These are phyloP conservation scores for Ilex asprella DNA, from an alignment of 257 asterid genomes.

Conservation along the genomic window DNA sequence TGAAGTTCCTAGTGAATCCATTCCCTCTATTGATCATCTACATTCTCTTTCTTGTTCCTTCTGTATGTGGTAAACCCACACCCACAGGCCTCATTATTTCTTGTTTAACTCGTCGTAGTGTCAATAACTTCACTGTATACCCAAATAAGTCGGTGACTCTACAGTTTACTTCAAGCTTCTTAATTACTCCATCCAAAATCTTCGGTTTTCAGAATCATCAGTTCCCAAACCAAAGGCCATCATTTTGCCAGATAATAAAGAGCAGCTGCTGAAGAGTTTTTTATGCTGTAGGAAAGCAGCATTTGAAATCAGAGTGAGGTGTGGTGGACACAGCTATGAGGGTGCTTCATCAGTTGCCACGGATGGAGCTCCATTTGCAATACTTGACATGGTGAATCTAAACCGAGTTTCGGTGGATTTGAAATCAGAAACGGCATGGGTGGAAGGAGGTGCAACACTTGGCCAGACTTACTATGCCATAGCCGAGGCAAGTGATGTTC, in stretches of 20 bases:
- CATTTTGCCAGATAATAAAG: constrained; percentile 46
- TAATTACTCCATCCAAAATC: constrained; percentile 63
- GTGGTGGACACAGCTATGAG: constrained; percentile 86
- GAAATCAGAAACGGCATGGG: constrained; percentile 37
- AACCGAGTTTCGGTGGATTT: constrained; percentile 35
- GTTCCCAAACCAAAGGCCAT: constrained; percentile 57
- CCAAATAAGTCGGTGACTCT: constrained; percentile 21
- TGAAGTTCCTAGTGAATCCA: constrained; percentile 14
- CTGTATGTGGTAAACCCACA: constrained; percentile 4
- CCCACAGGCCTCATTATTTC: constrained; percentile 21
- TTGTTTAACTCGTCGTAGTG: constrained; percentile 36
- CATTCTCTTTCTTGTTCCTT: constrained; percentile 16
- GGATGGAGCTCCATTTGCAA: constrained; percentile 41
- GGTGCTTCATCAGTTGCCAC: constrained; percentile 47
- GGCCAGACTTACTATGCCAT: constrained; percentile 63
- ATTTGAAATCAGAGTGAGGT: constrained; percentile 51
- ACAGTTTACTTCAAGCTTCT: constrained; percentile 34
- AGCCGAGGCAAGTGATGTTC: constrained; percentile 24
- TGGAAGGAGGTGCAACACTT: constrained; percentile 69
- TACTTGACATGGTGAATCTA: constrained; percentile 58
- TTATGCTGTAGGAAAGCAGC: constrained; percentile 33
- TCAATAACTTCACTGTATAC: constrained; percentile 39
- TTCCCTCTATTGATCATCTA: neutral
- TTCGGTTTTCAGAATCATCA: constrained; percentile 29
- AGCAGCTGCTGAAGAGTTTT: constrained; percentile 36